Evolutionary conservation across 2,329 filamentous ascomycete species (phyloP), one percentile per base, ranked within the genome.

Genomic region (Ophiostoma perfectum): DNA sequence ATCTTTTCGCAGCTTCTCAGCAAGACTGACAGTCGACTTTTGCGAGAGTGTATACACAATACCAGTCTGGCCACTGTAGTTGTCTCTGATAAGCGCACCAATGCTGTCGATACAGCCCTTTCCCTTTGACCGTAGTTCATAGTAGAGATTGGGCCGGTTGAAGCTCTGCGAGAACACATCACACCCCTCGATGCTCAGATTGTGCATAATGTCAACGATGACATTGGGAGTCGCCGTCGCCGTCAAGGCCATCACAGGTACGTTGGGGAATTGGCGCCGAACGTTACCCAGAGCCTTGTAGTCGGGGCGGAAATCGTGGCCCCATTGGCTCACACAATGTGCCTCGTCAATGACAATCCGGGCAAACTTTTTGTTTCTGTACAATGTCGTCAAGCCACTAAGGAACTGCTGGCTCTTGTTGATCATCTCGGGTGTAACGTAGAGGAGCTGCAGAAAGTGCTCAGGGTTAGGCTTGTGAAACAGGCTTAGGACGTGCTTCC

Each of bases 301-400:
- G 76, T 98, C 94, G 0, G 93, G 94, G 63, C 96, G 88, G 76
- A 99, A 99, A 77, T 99, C 95, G 74, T 99, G 95, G 0, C 95
- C 95, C 95, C 95, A 99, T 81, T 99, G 93, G 77, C 95, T 98
- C 39, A 99, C 94, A 77, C 95, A 99, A 77, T 99, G 95, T n/a
- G 95, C 95, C 79, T 99, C 96, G 73, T 99, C 95, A 71, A 99
- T 96, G 67, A 99, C 95, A 65, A 99, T 87, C 39, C 95, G 88
- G 16, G 96, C 94, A 66, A 99, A 86, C 73, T 89, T 91, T 3
- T 84, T 81, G 66, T 87, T 87, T 14, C 78, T 78, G 76, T 97
- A 85, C n/a, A 99, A 81, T 2, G 81, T 82, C 66, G 86, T 80
- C 71, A 99, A 82, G 2, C 83, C 85, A 66, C 82, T 83, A 69